Base-by-base conservation (phyloP, 352 stramenopile species). In the Blastocystis hominis region DNA sequence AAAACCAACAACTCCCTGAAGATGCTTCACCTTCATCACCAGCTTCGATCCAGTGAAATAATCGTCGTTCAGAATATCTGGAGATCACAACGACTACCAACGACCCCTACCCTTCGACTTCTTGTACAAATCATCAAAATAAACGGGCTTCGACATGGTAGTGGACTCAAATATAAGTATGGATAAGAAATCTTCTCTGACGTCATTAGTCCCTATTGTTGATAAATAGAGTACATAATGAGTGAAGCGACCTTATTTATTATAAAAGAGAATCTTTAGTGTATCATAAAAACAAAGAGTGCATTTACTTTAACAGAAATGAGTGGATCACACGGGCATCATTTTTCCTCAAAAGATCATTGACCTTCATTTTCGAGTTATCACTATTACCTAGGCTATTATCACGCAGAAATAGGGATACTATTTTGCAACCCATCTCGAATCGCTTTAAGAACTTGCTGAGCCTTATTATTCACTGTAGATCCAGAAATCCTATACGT, bases 61-160 rank as follows among this genome's bases (percentile, higher is more conserved):
- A 47, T 76, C 42, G 40, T 76, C 66, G 24, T 76, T 76, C 24
- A 76, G 66, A 6, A 55, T n/a, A 20, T 76, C 66, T 76, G 24
- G 3, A 40, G 15, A 20, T 76, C 5, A 76, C 17, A 9, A 40
- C 24, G 5, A 42, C 3, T 10, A 55, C 24, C 4, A 10, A 13
- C 24, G 24, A n/a, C 5, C 13, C 2, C 5, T 34, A 76, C 66
- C 66, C 5, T 6, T 53, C 13, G 66, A 36, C 6, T 47, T 47
- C 66, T 76, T 76, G 46, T 13, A 76, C 10, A 76, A 42, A 78
- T 78, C 68, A 36, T 78, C 68, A 30, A 78, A 78, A 20, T 62
- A n/a, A 30, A 30, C 7, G 13, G 42, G 68, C 2, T 38, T 59
- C 15, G 68, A 55, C 68, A 78, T 78, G 3, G 47, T n/a, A 4